Evolutionary conservation across 495 filamentous ascomycete genomes (phyloP).

Genomic region (Antarctomyces pellizariae): DNA sequence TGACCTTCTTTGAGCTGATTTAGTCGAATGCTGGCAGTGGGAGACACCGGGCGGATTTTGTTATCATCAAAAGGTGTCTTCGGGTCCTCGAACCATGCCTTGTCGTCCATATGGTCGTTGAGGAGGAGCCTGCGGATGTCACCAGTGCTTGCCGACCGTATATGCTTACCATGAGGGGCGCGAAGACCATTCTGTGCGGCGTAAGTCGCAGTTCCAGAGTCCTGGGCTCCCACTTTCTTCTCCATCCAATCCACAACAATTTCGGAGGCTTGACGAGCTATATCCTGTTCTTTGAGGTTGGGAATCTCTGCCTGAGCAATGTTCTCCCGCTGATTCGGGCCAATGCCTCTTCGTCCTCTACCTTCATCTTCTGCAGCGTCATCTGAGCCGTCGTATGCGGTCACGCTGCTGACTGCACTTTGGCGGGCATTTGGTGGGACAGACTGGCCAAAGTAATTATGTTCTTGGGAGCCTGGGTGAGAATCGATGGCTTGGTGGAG

Average conservation of each 20-base stretch:
- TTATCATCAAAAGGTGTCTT: background rate
- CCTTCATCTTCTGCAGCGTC: too few species aligned
- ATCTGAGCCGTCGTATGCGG: too few species aligned
- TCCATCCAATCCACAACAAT: slow-evolving; percentile 5
- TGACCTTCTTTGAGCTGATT: slow-evolving; percentile 21
- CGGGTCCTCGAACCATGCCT: background rate
- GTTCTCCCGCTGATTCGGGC: slow-evolving; percentile 9
- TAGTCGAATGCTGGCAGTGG: slow-evolving; percentile 9
- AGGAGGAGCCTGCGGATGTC: background rate
- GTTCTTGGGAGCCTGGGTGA: too few species aligned
- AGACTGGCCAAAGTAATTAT: too few species aligned
- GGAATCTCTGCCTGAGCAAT: slow-evolving; percentile 7
- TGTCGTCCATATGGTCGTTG: background rate
- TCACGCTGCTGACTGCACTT: too few species aligned
- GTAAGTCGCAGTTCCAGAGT: slow-evolving; percentile 5
- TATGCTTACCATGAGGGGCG: slow-evolving; percentile 4
- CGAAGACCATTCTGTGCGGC: background rate
- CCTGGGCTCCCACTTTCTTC: slow-evolving; percentile 4
- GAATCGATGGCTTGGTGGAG: too few species aligned
- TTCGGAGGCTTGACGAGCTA: slow-evolving; percentile 9
- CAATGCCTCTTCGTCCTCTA: slow-evolving; percentile 11
- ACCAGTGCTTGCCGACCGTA: slow-evolving; percentile 8
- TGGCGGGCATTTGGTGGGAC: too few species aligned
- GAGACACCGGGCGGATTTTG: background rate
- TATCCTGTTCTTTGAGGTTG: slow-evolving; percentile 12